Evolutionary conservation across 441 rosid genomes (phyloP), one percentile per base, ranked within the genome.

Genomic region (Pelargonium australe): DNA sequence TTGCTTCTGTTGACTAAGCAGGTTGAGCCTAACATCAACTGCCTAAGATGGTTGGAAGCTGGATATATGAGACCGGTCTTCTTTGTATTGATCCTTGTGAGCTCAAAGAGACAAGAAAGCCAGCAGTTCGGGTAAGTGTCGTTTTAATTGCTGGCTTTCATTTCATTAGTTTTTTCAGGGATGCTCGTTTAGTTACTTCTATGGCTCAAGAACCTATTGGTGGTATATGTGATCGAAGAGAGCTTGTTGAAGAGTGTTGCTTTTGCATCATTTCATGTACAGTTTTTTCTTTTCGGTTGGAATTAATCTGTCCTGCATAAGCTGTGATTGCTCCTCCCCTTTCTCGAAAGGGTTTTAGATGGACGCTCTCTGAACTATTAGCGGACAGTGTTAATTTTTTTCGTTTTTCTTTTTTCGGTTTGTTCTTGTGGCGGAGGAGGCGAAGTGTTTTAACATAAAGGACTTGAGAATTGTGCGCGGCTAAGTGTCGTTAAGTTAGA

Each of bases 111-210:
- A 65, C 63, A 49, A 51, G 78, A 77, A 80, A 83, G 87, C 85
- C 90, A 81, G 88, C 83, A 77, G 75, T 78, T 69, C 72, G 37
- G 85, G 87, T 83, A 81, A 81, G 87, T 83, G 65, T 67, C 62
- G 28, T 64, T 61, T 79, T 77, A 72, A 74, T 77, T 68, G 85
- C 85, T 81, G 87, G 87, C 81, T 79, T 81, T 81, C 78, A 5
- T 77, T 76, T 76, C 66, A 69, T 79, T 75, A 64, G 12, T 64
- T 25, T 70, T 74, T 84, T 83, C 82, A 81, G 86, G 84, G 76
- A 73, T 72, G 70, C 67, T 69, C 47, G 65, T 45, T 58, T 0
- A 31, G 68, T 45, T 41, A 61, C 11, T 10, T 25, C 20, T 25
- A 25, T 64, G 31, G 68, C 51, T 61, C 23, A 12, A 73, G 65